A percentile compares a stretch with the other conserved stretches of the same genome.
Evolutionary conservation across 2,329 filamentous ascomycete genomes (phyloP).

Genomic region (Lizonia empirigonia): DNA sequence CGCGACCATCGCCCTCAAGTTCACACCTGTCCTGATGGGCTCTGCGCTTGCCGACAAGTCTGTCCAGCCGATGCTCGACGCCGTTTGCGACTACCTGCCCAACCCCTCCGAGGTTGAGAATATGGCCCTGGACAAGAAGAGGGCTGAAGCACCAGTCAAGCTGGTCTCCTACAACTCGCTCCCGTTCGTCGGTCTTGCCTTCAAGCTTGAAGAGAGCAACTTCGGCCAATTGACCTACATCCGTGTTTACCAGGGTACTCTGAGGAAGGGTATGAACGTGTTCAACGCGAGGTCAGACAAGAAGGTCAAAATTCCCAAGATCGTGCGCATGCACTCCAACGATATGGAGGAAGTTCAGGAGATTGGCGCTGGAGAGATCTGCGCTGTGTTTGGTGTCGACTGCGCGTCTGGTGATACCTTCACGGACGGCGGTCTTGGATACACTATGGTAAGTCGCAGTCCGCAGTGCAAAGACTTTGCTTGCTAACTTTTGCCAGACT

Average conservation of each 20-base stretch:
- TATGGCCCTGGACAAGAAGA: slow-evolving; percentile 81
- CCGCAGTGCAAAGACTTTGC: background rate
- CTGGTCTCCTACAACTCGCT: slow-evolving; percentile 91
- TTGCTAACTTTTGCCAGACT: slow-evolving; percentile 52
- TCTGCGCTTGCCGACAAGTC: slow-evolving; percentile 93
- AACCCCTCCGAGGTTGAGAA: slow-evolving; percentile 91
- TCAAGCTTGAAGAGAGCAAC: slow-evolving; percentile 99
- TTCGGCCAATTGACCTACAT: slow-evolving; percentile 99
- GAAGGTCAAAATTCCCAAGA: slow-evolving; percentile 94
- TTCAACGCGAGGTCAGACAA: slow-evolving; percentile 94
- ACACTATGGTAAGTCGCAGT: slow-evolving; percentile 70
- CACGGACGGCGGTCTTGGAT: slow-evolving; percentile 88
- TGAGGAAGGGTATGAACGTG: slow-evolving; percentile 86
- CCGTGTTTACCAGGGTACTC: slow-evolving; percentile 91
- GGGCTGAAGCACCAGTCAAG: slow-evolving; percentile 79
- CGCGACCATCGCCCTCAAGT: slow-evolving; percentile 86
- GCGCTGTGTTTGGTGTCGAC: slow-evolving; percentile 96
- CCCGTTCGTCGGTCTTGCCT: slow-evolving; percentile 93
- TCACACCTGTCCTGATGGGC: slow-evolving; percentile 95
- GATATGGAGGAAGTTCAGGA: slow-evolving; percentile 97
- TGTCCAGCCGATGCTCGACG: slow-evolving; percentile 95
- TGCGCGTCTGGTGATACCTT: slow-evolving; percentile 98
- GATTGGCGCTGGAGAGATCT: slow-evolving; percentile 95
- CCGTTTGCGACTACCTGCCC: slow-evolving; percentile 92
- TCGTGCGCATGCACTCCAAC: slow-evolving; percentile 99